phyloP scores from a whole-genome alignment of 306 rosid species.

The Cucurbita ficifolia region DNA sequence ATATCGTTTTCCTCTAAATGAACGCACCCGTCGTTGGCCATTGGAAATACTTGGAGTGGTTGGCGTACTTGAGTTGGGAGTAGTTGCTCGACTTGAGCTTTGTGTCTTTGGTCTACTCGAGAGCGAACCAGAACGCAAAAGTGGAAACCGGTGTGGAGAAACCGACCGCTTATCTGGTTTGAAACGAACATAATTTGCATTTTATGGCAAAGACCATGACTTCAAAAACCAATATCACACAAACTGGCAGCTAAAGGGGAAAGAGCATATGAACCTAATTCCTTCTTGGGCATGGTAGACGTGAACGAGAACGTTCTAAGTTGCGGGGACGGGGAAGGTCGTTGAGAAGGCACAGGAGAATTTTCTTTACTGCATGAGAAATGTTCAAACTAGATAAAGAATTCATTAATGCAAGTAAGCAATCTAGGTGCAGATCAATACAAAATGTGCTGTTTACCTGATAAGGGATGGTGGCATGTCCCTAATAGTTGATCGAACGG shows the following conservation, averaged over 20 bases:
- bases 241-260: background rate
- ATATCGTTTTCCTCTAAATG: background rate
- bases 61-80: conserved; percentile 77
- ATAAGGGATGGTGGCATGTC: conserved; percentile 56
- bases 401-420: background rate
- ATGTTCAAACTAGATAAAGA: background rate
- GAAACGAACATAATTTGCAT: background rate
- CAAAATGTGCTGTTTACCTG: conserved; percentile 31
- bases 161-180: conserved; percentile 61
- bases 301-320: conserved; percentile 64
- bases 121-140: conserved; percentile 76
- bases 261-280: conserved; percentile 32
- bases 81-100: conserved; percentile 46
- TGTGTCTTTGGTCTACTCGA: conserved; percentile 63
- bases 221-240: background rate
- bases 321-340: conserved; percentile 29
- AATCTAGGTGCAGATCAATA: background rate
- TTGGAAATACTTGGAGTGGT: conserved; percentile 70
- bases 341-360: conserved; percentile 56
- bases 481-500: conserved; percentile 78
- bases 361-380: conserved; percentile 50
- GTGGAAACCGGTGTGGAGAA: conserved; percentile 91
- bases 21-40: conserved; percentile 57
- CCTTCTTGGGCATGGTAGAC: conserved; percentile 57
- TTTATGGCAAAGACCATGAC: background rate